Conservation (phyloP, 2,329 filamentous ascomycete genomes). For the Pseudocercospora fuligena region DNA sequence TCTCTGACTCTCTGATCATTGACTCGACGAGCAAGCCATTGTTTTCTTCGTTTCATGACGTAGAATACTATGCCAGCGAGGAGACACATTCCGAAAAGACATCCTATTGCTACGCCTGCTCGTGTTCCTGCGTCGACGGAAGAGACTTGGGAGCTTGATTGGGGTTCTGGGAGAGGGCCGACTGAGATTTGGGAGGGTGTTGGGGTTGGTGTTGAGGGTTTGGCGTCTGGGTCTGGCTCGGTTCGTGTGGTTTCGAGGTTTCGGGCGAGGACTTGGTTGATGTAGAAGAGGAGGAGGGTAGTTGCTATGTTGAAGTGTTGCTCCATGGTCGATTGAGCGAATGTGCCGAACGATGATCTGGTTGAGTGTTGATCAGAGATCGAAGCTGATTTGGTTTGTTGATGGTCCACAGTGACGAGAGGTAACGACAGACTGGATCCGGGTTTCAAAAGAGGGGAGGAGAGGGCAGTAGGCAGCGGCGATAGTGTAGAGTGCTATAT, state of each 20-base stretch:
- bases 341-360: not conserved
- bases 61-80: slow-evolving; percentile 1
- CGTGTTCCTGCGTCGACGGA: not conserved
- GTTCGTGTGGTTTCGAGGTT: not conserved
- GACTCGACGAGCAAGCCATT: not conserved
- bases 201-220: not conserved
- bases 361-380: not conserved
- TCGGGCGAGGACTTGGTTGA: not conserved
- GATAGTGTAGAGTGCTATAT: not conserved
- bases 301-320: not conserved
- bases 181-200: not conserved
- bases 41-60: slow-evolving; percentile 4
- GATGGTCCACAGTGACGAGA: not conserved
- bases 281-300: not conserved
- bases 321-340: not conserved
- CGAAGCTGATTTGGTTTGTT: not conserved
- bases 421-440: not conserved
- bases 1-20: not conserved
- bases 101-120: slow-evolving; percentile 5
- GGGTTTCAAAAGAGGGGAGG: not conserved
- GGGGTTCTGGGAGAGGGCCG: not conserved
- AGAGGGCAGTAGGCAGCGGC: not conserved
- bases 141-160: slow-evolving; percentile 2
- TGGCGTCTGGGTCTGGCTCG: not conserved
- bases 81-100: not conserved